Evolutionary conservation across 75 land plant genomes (phyloP), one percentile per base, ranked within the genome.

Genomic region (Selaginella tamariscina): DNA sequence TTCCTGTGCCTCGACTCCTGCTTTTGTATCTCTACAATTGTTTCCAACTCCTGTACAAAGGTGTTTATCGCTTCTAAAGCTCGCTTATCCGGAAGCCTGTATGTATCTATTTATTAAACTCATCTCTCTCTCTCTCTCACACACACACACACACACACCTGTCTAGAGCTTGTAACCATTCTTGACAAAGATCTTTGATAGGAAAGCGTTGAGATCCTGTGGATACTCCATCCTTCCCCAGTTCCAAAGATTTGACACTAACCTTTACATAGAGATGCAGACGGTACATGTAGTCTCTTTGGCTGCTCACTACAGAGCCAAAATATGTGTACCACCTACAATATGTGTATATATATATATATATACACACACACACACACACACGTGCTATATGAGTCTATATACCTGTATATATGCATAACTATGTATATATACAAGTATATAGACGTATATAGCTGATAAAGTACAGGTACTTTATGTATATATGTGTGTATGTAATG

Each of bases 51-150:
- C 21, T 8, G n/a, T n/a, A 26, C 21, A n/a, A 59, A 59, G 8
- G 24, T 59, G 23, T 59, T 59, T 8, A 59, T 59, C 8, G 62
- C 62, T 23, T 59, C 62, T 5, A 59, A 21, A 5, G 62, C 62
- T 5, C 21, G 5, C 26, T n/a, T 59, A n/a, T 59, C 62, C 21
- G 62, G 62, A 8, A 59, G 62, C 62, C 62, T 59, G n/a, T n/a
- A n/a, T n/a, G n/a, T n/a, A n/a, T n/a, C n/a, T n/a, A n/a, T n/a
- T n/a, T n/a, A n/a, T n/a, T n/a, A n/a, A n/a, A n/a, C n/a, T n/a
- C n/a, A n/a, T n/a, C n/a, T n/a, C n/a, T n/a, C n/a, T n/a, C n/a
- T n/a, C n/a, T n/a, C n/a, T n/a, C n/a, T n/a, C n/a, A n/a, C n/a
- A n/a, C n/a, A n/a, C n/a, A n/a, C n/a, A n/a, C n/a, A n/a, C n/a